Conservation (phyloP, 257 asterid species). For the Ligustrum vulgare region DNA sequence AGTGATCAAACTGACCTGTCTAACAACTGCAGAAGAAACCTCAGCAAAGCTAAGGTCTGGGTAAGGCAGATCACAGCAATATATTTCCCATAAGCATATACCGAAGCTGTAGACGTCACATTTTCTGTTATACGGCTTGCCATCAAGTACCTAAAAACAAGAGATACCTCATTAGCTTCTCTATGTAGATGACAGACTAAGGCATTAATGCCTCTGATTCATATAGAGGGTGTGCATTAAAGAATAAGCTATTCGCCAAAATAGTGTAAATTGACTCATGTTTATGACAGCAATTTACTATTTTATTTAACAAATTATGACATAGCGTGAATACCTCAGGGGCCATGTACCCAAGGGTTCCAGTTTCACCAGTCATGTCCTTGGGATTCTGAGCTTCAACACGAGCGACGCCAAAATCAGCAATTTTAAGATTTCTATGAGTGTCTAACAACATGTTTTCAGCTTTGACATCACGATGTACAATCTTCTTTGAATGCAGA, state of each 20-base stretch:
- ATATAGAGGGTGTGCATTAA: background rate
- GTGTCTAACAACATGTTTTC: slow-evolving; percentile 85
- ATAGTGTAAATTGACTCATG: background rate
- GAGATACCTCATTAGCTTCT: background rate
- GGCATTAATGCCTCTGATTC: background rate
- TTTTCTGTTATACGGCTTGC: slow-evolving; percentile 92
- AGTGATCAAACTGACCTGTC: slow-evolving; percentile 56
- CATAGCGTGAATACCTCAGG: slow-evolving; percentile 64
- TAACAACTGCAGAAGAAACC: slow-evolving; percentile 90
- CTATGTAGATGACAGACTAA: background rate
- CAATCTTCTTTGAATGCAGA: slow-evolving; percentile 84
- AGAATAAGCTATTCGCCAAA: background rate
- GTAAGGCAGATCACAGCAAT: slow-evolving; percentile 93
- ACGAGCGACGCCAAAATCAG: slow-evolving; percentile 97
- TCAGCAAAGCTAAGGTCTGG: slow-evolving; percentile 83
- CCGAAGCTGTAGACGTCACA: slow-evolving; percentile 97
- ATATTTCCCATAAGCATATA: slow-evolving; percentile 88
- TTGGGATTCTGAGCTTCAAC: slow-evolving; percentile 92
- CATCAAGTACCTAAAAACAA: slow-evolving; percentile 72
- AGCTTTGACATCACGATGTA: slow-evolving; percentile 95
- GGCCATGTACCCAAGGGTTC: slow-evolving; percentile 98
- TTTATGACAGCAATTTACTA: background rate
- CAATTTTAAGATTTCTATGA: slow-evolving; percentile 64
- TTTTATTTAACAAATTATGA: background rate
- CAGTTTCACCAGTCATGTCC: slow-evolving; percentile 99